Base-by-base conservation (phyloP, 371 early-diverging fungal species). In the Mortierella sp. region DNA sequence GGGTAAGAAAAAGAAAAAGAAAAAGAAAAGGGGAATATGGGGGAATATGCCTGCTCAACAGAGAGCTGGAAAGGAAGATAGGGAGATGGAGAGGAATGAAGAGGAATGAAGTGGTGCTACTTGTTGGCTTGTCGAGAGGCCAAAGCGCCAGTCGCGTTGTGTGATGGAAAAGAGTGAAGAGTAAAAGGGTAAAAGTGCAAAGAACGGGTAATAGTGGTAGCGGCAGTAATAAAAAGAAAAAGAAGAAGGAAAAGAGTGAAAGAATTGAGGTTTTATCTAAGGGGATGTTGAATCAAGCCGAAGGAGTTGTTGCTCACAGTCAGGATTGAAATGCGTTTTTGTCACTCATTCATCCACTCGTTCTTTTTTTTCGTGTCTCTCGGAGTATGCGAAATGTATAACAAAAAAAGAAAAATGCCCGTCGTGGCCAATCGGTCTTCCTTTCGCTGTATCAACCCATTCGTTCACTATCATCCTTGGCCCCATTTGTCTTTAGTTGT, bases 401-500 rank as follows among this genome's bases (percentile, higher is more conserved):
- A 13, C 58, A 60, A 60, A 28, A 13, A 60, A 60, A 31, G 34
- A 34, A 60, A 60, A 4, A 63, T 34, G 63, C 34, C 21, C 19
- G 63, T 42, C 44, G 3, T 68, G 68, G 44, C 68, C 68, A 68
- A 68, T 38, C 24, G 68, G 68, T 68, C 24, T 21, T 68, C 42
- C 4, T 21, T 65, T 21, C n/a, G n/a, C n/a, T 60, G 31, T 31
- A 14, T 31, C 28, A 28, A 60, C 34, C 34, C 34, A 60, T 34
- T 60, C 63, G 34, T 16, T 31, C 34, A 1, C 42, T 42, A 24
- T 19, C 3, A 24, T 38, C 34, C 19, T 38, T 38, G 24, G 38
- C 42, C 42, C 68, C 68, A 68, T 38, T 68, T 24, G 68, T 11
- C 68, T 68, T 65, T 34, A 19, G 19, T 38, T 68, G 68, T 68